Conservation (phyloP, 495 filamentous ascomycete species). For the Amphirosellinia nigrospora region DNA sequence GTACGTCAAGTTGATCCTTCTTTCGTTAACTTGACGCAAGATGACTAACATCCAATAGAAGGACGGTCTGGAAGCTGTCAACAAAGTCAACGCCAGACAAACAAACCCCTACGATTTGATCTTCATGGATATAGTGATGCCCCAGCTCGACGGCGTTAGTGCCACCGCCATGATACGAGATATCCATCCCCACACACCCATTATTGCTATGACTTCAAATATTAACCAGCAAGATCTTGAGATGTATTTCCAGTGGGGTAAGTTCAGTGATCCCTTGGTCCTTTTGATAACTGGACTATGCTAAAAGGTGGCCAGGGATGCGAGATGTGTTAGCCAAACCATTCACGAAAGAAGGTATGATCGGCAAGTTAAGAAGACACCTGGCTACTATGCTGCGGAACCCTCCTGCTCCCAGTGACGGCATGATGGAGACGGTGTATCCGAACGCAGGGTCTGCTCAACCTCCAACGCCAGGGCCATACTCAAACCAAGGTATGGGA, state of each 20-base stretch:
- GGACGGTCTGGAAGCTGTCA: slow-evolving; percentile 91
- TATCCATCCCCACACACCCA: slow-evolving; percentile 80
- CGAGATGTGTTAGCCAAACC: slow-evolving; percentile 97
- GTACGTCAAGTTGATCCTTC: slow-evolving; percentile 61
- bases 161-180: slow-evolving; percentile 94
- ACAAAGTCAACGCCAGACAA: slow-evolving; percentile 77
- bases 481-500: slow-evolving; percentile 68
- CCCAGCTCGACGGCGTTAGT: slow-evolving; percentile 91
- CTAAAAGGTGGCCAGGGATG: slow-evolving; percentile 73
- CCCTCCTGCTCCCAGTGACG: slow-evolving; percentile 43
- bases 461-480: slow-evolving; percentile 39
- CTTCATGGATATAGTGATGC: slow-evolving; percentile 99
- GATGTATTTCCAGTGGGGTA: slow-evolving; percentile 97
- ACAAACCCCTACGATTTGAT: slow-evolving; percentile 85
- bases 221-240: slow-evolving; percentile 96
- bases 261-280: slow-evolving; percentile 39
- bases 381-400: slow-evolving; percentile 73
- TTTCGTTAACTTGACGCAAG: slow-evolving; percentile 1
- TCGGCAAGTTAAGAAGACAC: slow-evolving; percentile 89
- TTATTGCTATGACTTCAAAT: slow-evolving; percentile 98
- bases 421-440: slow-evolving; percentile 39
- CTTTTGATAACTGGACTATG: slow-evolving; percentile 5
- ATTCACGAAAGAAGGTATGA: slow-evolving; percentile 93
- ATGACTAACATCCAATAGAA: slow-evolving; percentile 60
- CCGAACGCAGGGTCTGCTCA: slow-evolving; percentile 35